A percentile compares a stretch with the other conserved stretches of the same genome.
Conservation (phyloP, 768 basidiomycete species). For the Macrolepiota fuliginosa region DNA sequence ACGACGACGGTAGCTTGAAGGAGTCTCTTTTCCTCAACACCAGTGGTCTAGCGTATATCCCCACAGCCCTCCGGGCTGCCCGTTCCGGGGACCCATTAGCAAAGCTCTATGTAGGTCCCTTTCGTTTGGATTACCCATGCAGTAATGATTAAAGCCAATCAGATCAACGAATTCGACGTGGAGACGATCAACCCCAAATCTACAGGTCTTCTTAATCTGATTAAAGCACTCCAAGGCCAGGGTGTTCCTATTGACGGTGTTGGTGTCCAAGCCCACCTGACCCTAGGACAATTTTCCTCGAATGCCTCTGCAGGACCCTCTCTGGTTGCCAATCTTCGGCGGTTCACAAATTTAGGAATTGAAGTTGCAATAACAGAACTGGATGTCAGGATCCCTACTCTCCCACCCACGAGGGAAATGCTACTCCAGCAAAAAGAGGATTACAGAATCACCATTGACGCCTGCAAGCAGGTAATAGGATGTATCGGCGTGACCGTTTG, state of each 20-base stretch:
- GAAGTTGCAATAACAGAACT: slow-evolving; percentile 71
- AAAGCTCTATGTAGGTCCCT: background rate
- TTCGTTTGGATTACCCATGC: background rate
- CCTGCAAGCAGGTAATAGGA: slow-evolving; percentile 43
- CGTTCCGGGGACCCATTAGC: background rate
- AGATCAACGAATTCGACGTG: background rate
- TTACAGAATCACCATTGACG: slow-evolving; percentile 52
- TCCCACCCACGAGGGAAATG: slow-evolving; percentile 44
- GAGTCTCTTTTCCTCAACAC: background rate
- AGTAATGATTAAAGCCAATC: background rate
- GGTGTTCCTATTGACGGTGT: slow-evolving; percentile 59
- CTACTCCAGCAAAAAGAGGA: slow-evolving; percentile 56
- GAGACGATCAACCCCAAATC: background rate
- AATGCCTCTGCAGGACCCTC: slow-evolving; percentile 25
- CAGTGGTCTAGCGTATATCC: background rate
- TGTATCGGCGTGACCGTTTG: slow-evolving; percentile 47
- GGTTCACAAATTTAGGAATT: slow-evolving; percentile 57
- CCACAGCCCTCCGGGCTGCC: background rate
- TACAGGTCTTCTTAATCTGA: slow-evolving; percentile 26
- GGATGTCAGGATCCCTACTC: slow-evolving; percentile 56
- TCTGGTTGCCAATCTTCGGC: slow-evolving; percentile 45
- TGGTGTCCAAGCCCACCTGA: slow-evolving; percentile 59
- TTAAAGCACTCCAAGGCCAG: slow-evolving; percentile 41
- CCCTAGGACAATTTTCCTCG: slow-evolving; percentile 47
- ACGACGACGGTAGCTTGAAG: background rate